Conservation (phyloP, 163 green algal species). For the Trebouxia gelatinosa region DNA sequence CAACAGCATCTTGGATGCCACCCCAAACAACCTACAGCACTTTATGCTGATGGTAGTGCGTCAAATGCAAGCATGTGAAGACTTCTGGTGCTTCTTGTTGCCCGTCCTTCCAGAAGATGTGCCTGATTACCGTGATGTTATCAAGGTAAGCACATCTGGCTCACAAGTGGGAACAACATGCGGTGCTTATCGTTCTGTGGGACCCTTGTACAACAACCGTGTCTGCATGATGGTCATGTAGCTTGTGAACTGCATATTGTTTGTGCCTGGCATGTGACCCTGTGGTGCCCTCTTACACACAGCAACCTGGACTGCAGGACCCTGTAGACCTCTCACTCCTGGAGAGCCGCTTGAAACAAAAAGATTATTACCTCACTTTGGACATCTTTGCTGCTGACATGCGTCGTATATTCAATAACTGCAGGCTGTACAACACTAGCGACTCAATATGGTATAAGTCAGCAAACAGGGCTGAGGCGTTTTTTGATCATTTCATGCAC, state of each 20-base stretch:
- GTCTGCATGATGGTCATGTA: background rate
- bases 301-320: constrained; percentile 42
- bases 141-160: constrained; percentile 53
- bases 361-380: constrained; percentile 81
- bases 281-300: background rate
- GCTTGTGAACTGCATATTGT: background rate
- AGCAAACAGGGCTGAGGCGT: constrained; percentile 68
- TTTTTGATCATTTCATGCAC: constrained; percentile 55
- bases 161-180: background rate
- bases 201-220: background rate
- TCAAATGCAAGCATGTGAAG: constrained; percentile 54
- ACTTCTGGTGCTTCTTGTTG: constrained; percentile 86
- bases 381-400: constrained; percentile 92
- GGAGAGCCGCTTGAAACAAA: constrained; percentile 54
- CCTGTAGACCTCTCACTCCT: constrained; percentile 69
- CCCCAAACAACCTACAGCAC: constrained; percentile 55
- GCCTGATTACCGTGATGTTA: constrained; percentile 92
- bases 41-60: constrained; percentile 58
- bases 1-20: constrained; percentile 35
- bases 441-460: constrained; percentile 91
- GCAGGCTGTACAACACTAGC: constrained; percentile 81
- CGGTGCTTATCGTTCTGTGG: background rate
- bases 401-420: constrained; percentile 83
- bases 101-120: constrained; percentile 81
- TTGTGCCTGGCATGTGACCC: background rate